Evolutionary conservation across 345 rosid genomes (phyloP).

Genomic region (Heritiera littoralis): DNA sequence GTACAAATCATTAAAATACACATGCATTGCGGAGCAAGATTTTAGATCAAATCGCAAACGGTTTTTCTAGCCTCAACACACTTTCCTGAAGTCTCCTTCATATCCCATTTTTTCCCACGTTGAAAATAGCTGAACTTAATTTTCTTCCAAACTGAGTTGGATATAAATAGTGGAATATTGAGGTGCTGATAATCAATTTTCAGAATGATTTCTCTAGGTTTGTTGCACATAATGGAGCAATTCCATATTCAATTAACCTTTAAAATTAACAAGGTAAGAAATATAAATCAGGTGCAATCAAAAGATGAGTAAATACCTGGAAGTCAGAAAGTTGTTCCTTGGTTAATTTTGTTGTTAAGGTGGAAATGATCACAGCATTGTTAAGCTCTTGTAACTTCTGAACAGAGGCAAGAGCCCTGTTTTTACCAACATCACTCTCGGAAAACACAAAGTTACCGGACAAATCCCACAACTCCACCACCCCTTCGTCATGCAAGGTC

Average conservation of each 20-base stretch:
- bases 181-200: background rate
- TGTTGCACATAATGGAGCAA: background rate
- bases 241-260: background rate
- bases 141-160: background rate
- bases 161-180: background rate
- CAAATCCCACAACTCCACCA: conserved; percentile 89
- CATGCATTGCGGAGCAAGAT: background rate
- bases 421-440: conserved; percentile 85
- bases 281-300: background rate
- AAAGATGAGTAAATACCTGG: conserved; percentile 51
- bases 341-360: conserved; percentile 65
- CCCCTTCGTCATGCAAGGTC: conserved; percentile 86
- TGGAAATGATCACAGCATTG: conserved; percentile 74
- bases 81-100: background rate
- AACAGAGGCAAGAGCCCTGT: conserved; percentile 90
- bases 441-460: conserved; percentile 82
- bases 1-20: background rate
- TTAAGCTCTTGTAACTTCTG: conserved; percentile 97
- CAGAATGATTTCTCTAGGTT: background rate
- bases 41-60: background rate
- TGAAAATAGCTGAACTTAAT: background rate
- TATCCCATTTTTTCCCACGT: background rate
- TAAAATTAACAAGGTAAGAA: background rate
- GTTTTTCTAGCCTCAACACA: background rate
- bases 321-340: conserved; percentile 79